Evolutionary conservation across 106 monocot genomes (phyloP).

Genomic region (Acorus calamus): DNA sequence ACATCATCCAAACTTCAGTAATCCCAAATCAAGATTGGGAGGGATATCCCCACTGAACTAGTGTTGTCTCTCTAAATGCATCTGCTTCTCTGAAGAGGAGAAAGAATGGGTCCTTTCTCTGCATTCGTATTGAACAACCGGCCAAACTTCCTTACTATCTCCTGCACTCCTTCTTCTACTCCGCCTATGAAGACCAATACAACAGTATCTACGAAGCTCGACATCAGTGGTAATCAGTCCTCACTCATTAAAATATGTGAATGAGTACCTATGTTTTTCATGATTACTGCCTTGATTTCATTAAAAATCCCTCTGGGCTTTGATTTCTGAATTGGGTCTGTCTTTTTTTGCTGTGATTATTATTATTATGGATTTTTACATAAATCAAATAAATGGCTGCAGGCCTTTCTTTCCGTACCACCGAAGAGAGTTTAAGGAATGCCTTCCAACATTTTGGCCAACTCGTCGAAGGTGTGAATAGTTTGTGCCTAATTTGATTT

Average conservation of each 20-base stretch:
- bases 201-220: slow-evolving; percentile 17
- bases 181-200: too few relatives aligned
- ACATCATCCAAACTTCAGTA: too few relatives aligned
- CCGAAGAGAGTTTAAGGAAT: slow-evolving; percentile 54
- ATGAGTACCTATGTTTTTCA: background rate
- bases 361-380: background rate
- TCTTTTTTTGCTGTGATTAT: background rate
- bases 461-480: slow-evolving; percentile 67
- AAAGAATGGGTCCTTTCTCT: too few relatives aligned
- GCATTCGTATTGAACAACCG: too few relatives aligned
- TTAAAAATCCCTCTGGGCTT: background rate
- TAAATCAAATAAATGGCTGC: background rate
- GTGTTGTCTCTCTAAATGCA: too few relatives aligned
- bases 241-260: background rate
- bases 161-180: too few relatives aligned
- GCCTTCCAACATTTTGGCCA: slow-evolving; percentile 82
- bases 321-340: background rate
- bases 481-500: background rate
- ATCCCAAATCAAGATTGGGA: too few relatives aligned
- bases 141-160: too few relatives aligned
- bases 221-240: slow-evolving; percentile 30
- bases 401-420: slow-evolving; percentile 90
- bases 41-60: too few relatives aligned
- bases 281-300: background rate
- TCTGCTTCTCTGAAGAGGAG: too few relatives aligned